Evolutionary conservation across 78 protist genomes (phyloP).

Genomic region (Dictyostelium citrinum): DNA sequence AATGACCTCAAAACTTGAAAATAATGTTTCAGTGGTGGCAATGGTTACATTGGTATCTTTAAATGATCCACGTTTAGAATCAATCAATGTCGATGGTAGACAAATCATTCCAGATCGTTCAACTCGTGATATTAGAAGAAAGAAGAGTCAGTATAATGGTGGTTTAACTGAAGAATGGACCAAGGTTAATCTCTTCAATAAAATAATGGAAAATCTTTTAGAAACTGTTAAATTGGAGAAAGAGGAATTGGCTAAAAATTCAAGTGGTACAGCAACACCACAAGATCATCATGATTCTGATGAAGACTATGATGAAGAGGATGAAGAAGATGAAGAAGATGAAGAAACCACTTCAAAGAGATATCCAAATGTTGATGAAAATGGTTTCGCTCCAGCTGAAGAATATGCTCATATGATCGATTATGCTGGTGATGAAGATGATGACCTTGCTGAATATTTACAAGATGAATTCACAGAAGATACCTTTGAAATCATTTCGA

Average conservation of each 20-base stretch:
- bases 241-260: not conserved
- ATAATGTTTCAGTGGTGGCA: not conserved
- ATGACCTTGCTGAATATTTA: not conserved
- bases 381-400: constrained; percentile 5
- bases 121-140: not conserved
- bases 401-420: not conserved
- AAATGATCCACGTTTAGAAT: constrained; percentile 1
- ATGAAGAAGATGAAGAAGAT: constrained; percentile 29
- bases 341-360: not conserved
- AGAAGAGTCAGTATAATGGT: not conserved
- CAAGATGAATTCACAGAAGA: not conserved
- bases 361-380: not conserved
- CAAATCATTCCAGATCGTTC: not conserved
- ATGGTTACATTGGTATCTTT: not conserved
- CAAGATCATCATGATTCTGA: not conserved
- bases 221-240: not conserved
- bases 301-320: not conserved
- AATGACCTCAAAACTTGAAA: not conserved
- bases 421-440: not conserved
- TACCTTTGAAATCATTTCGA: not conserved
- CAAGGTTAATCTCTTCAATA: not conserved
- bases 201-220: not conserved
- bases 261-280: not conserved
- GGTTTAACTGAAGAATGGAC: constrained; percentile 22
- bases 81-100: constrained; percentile 7